A percentile compares a stretch with the other conserved stretches of the same genome.
phyloP scores from a whole-genome alignment of 2,329 filamentous ascomycete genomes.

The Cercospora zeina region DNA sequence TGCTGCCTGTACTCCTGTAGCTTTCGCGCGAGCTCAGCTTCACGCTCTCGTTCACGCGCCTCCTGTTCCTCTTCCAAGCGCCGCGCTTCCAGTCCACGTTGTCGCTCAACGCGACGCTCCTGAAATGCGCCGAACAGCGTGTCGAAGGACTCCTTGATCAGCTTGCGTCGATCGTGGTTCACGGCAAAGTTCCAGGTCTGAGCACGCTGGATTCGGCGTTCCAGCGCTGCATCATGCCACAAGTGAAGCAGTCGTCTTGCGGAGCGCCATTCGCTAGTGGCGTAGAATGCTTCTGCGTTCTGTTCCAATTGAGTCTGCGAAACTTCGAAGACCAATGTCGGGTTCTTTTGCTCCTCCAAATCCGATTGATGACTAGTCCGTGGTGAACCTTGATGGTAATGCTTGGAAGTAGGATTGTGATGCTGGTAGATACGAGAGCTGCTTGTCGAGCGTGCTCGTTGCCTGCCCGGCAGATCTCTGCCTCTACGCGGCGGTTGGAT shows the following conservation, averaged over 20 bases:
- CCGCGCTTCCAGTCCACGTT: conserved; percentile 18
- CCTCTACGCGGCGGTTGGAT: conserved; percentile 29
- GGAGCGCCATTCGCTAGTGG: conserved; percentile 28
- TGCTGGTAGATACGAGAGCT: conserved; percentile 20
- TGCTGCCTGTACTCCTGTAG: conserved; percentile 42
- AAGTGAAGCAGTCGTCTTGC: conserved; percentile 30
- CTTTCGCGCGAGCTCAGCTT: conserved; percentile 18
- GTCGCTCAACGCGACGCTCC: conserved; percentile 16
- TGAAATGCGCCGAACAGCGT: conserved; percentile 49
- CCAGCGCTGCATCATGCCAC: conserved; percentile 51
- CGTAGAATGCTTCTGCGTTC: conserved; percentile 36
- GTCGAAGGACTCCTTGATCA: conserved; percentile 57
- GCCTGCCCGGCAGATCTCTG: conserved; percentile 11
- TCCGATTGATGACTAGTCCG: conserved; percentile 26
- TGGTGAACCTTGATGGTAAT: conserved; percentile 23
- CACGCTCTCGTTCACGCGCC: conserved; percentile 24
- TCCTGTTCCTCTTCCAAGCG: conserved; percentile 20
- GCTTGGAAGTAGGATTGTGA: conserved; percentile 24
- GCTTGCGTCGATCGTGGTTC: conserved; percentile 52
- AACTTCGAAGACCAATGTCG: conserved; percentile 30
- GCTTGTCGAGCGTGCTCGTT: conserved; percentile 33
- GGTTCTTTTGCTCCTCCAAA: conserved; percentile 24
- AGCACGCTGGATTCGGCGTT: conserved; percentile 33
- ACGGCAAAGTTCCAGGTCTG: conserved; percentile 46
- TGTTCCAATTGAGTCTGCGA: conserved; percentile 35